Conservation (phyloP, 495 filamentous ascomycete genomes). For the Aspergillus affinis region DNA sequence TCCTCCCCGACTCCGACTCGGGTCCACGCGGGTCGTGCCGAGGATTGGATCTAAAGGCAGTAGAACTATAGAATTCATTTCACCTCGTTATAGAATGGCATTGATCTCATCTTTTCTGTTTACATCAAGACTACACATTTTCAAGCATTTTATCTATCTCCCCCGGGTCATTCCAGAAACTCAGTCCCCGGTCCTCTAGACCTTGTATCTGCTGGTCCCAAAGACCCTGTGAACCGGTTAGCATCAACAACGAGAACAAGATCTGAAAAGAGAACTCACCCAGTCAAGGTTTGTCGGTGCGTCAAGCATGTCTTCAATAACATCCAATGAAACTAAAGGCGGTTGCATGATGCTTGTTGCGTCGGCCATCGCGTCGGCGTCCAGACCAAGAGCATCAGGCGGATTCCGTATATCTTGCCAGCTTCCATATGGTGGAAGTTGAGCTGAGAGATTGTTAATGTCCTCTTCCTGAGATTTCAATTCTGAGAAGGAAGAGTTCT, state of each 20-base stretch:
- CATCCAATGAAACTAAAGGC: slow-evolving; percentile 40
- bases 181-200: neutral
- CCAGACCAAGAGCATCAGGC: neutral
- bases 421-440: slow-evolving; percentile 19
- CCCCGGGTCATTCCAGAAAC: neutral
- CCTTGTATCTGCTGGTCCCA: slow-evolving; percentile 22
- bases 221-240: slow-evolving; percentile 15
- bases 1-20: neutral
- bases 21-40: slow-evolving; percentile 1
- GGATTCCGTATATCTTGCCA: slow-evolving; percentile 11
- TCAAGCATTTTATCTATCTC: neutral
- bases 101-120: neutral
- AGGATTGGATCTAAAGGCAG: neutral
- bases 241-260: neutral
- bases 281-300: slow-evolving; percentile 64
- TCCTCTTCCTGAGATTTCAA: neutral
- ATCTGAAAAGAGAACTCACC: slow-evolving; percentile 49
- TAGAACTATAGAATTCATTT: neutral
- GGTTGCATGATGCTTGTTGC: slow-evolving; percentile 1
- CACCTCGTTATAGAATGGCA: neutral
- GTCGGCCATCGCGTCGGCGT: slow-evolving; percentile 6
- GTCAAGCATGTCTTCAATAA: slow-evolving; percentile 55
- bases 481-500: neutral
- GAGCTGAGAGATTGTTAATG: neutral
- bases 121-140: neutral